A percentile compares a stretch with the other conserved stretches of the same genome.
phyloP scores from a whole-genome alignment of 179 eudicot genomes.

The Pouteria campechiana region DNA sequence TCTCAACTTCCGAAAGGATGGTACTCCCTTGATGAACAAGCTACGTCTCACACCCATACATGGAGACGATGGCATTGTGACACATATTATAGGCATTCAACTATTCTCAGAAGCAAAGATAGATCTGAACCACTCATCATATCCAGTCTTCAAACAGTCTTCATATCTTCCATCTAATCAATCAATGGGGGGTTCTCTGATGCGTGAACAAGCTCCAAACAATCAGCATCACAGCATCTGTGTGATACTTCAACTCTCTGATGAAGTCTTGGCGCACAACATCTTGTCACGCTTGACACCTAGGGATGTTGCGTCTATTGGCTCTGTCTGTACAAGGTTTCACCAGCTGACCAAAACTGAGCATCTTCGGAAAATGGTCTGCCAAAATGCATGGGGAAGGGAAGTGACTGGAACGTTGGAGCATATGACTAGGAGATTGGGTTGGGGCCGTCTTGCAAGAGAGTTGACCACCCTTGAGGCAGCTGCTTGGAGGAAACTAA shows the following conservation, averaged over 20 bases:
- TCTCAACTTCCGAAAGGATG: constrained; percentile 79
- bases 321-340: constrained; percentile 69
- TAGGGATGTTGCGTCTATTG: constrained; percentile 77
- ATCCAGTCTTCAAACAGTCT: constrained; percentile 66
- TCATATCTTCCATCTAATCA: constrained; percentile 20
- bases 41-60: constrained; percentile 62
- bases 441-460: constrained; percentile 84
- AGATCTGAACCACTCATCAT: constrained; percentile 54
- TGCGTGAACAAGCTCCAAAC: constrained; percentile 10
- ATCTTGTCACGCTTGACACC: constrained; percentile 80
- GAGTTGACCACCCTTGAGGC: constrained; percentile 89
- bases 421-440: constrained; percentile 49
- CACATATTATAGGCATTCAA: constrained; percentile 78
- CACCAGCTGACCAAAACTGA: constrained; percentile 60
- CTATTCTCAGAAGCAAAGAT: constrained; percentile 57
- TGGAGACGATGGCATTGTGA: constrained; percentile 58
- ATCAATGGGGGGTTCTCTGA: constrained; percentile 15
- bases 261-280: constrained; percentile 72
- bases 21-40: constrained; percentile 67
- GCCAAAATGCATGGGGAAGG: constrained; percentile 87
- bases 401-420: constrained; percentile 70
- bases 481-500: constrained; percentile 64
- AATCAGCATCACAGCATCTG: constrained; percentile 27
- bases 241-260: constrained; percentile 72
- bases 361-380: constrained; percentile 73